phyloP scores from a whole-genome alignment of 2,329 filamentous ascomycete genomes.

The Alternaria tenuissima region DNA sequence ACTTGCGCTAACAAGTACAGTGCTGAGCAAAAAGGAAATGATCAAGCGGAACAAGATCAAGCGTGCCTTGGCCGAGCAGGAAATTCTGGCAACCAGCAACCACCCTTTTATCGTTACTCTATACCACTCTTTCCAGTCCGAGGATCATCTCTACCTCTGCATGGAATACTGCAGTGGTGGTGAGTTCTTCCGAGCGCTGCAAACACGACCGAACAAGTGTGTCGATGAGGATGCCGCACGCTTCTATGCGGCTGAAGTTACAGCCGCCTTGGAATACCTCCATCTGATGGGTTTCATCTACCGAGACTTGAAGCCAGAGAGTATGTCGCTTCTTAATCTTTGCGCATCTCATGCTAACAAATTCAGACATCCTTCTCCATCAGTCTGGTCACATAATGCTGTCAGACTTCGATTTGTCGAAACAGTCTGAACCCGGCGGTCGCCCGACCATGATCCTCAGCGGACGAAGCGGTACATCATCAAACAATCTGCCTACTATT shows the following conservation, averaged over 20 bases:
- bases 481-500: constrained; percentile 90
- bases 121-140: constrained; percentile 98
- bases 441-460: constrained; percentile 94
- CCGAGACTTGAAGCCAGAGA: constrained; percentile 94
- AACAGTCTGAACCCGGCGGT: constrained; percentile 94
- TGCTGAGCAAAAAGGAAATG: constrained; percentile 99
- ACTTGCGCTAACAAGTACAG: constrained; percentile 59
- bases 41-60: constrained; percentile 99
- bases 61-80: constrained; percentile 93
- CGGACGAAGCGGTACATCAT: constrained; percentile 81
- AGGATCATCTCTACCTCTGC: constrained; percentile 98
- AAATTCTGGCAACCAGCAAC: constrained; percentile 97
- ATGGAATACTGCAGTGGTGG: constrained; percentile 99
- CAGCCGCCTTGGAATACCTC: constrained; percentile 92
- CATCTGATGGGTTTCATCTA: constrained; percentile 99
- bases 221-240: constrained; percentile 96
- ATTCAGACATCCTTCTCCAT: constrained; percentile 88
- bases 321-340: constrained; percentile 62
- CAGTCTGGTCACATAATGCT: constrained; percentile 99
- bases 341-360: constrained; percentile 48
- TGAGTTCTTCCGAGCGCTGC: constrained; percentile 96
- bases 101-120: constrained; percentile 98
- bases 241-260: constrained; percentile 98
- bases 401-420: constrained; percentile 97
- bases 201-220: constrained; percentile 96